phyloP scores from a whole-genome alignment of 306 rosid genomes.

The Citrullus mucosospermus region DNA sequence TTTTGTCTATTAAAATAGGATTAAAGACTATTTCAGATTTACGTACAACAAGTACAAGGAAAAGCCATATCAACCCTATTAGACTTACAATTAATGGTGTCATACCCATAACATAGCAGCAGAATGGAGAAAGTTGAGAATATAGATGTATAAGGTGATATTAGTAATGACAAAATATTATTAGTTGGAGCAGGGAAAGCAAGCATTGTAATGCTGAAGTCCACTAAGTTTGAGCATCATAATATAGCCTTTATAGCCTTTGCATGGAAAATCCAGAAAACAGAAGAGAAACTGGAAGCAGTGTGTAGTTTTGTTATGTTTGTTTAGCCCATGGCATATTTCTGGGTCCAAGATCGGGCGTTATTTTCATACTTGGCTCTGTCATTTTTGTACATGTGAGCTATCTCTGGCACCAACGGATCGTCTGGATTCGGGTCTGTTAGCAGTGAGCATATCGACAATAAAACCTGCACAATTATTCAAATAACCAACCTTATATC shows the following conservation, averaged over 20 bases:
- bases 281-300: background rate
- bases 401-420: conserved; percentile 8
- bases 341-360: conserved; percentile 9
- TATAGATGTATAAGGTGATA: background rate
- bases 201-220: background rate
- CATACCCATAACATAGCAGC: background rate
- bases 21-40: no score
- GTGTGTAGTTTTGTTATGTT: background rate
- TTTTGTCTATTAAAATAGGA: no score
- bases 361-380: background rate
- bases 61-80: background rate
- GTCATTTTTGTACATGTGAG: conserved; percentile 2
- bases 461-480: background rate
- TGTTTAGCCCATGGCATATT: conserved; percentile 4
- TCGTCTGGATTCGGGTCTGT: conserved; percentile 10
- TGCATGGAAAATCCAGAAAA: background rate
- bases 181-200: background rate
- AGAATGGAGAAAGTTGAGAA: background rate
- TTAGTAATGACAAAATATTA: background rate
- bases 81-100: background rate
- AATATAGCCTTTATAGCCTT: background rate
- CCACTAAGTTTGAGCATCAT: background rate
- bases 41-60: background rate
- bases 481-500: no score
- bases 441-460: conserved; percentile 7